phyloP scores from a whole-genome alignment of 345 rosid genomes.

The Conringia planisiliqua region DNA sequence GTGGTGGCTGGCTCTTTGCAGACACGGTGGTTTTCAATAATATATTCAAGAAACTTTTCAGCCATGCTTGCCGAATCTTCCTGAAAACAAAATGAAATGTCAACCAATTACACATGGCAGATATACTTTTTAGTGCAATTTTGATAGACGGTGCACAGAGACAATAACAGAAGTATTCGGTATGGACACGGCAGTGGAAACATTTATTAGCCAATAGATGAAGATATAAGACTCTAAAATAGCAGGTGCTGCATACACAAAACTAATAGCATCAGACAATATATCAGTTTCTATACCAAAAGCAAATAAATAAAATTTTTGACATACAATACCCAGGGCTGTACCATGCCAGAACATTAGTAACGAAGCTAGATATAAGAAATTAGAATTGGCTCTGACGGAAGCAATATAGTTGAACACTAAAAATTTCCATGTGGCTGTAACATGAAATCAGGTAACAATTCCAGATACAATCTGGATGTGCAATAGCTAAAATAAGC shows the following conservation, averaged over 20 bases:
- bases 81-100: conserved; percentile 44
- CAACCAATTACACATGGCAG: conserved; percentile 6
- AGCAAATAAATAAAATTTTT: not conserved
- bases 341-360: not conserved
- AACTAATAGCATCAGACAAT: not conserved
- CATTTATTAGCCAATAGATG: conserved; percentile 3
- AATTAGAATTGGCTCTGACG: not conserved
- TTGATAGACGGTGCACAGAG: conserved; percentile 8
- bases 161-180: conserved; percentile 10
- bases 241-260: not conserved
- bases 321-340: not conserved
- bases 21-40: conserved; percentile 63
- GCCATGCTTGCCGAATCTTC: conserved; percentile 55
- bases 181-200: not conserved
- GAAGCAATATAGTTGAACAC: not conserved
- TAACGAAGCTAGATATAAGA: not conserved
- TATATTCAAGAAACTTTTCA: conserved; percentile 62
- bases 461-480: not conserved
- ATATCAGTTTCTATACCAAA: not conserved
- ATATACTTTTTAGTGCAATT: not conserved
- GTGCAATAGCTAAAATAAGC: conserved; percentile 16
- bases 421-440: not conserved
- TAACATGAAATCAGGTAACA: conserved; percentile 14
- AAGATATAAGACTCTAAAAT: conserved; percentile 4
- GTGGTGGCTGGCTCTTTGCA: conserved; percentile 49